Percentiles rank a stretch among this genome's conserved stretches.
These are phyloP conservation scores for Jatropha curcas DNA, from an alignment of 345 rosid genomes.

Conservation along the genomic window DNA sequence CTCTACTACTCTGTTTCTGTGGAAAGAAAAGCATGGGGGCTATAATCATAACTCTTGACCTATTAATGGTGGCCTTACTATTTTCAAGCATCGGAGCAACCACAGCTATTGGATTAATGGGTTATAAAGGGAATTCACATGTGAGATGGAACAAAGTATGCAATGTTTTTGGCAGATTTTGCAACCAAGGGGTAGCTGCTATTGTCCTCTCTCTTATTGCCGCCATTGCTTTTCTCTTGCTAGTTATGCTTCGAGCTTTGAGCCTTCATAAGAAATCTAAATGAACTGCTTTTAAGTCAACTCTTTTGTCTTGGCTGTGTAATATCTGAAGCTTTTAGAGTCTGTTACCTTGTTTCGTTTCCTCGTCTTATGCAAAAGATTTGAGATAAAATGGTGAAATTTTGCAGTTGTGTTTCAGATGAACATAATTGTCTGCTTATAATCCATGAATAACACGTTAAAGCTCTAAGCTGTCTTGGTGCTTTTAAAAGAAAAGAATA, in stretches of 20 bases:
- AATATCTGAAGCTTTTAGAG: background rate
- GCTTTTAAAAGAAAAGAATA: too few species aligned
- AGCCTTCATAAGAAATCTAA: constrained; percentile 28
- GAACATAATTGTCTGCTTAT: too few species aligned
- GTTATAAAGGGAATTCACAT: constrained; percentile 60
- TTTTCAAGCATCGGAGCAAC: constrained; percentile 63
- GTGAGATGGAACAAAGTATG: constrained; percentile 65
- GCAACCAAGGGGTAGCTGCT: constrained; percentile 45
- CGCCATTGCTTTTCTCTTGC: constrained; percentile 43
- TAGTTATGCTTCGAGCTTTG: constrained; percentile 38
- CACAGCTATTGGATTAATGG: constrained; percentile 54
- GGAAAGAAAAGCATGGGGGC: constrained; percentile 33
- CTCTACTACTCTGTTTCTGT: constrained; percentile 33
- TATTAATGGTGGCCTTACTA: constrained; percentile 54
- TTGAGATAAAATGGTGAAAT: too few species aligned
- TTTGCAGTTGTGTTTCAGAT: too few species aligned
- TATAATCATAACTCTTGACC: constrained; percentile 37
- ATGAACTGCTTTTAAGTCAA: background rate
- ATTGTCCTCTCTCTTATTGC: constrained; percentile 40
- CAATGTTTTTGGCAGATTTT: constrained; percentile 52
- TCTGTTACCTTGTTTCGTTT: too few species aligned
- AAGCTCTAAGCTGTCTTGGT: too few species aligned
- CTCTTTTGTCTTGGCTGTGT: background rate
- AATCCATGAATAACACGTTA: too few species aligned
- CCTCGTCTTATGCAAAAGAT: too few species aligned